These are phyloP conservation scores for Cladosporium sp. DNA, from an alignment of 2,329 filamentous ascomycete genomes.

Conservation along the genomic window DNA sequence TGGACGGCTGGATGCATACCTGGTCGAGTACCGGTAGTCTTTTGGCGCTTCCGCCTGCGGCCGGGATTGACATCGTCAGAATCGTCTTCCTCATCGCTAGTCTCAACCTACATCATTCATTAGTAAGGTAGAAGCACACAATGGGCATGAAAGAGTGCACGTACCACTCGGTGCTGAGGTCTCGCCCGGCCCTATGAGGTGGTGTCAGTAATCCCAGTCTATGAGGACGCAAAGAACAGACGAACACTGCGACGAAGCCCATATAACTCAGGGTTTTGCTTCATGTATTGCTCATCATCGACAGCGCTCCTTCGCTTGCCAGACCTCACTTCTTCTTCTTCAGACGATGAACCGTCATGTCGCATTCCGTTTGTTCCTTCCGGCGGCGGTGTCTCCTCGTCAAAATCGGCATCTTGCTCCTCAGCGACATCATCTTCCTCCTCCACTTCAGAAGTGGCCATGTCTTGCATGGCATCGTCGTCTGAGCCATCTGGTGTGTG, in stretches of 20 bases:
- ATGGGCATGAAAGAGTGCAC: slow-evolving; percentile 22
- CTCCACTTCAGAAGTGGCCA: slow-evolving; percentile 43
- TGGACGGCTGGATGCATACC: slow-evolving; percentile 45
- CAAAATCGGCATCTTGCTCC: slow-evolving; percentile 65
- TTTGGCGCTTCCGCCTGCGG: slow-evolving; percentile 60
- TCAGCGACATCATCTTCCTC: slow-evolving; percentile 48
- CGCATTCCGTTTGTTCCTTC: slow-evolving; percentile 45
- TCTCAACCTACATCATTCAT: slow-evolving; percentile 48
- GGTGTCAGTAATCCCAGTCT: slow-evolving; percentile 31
- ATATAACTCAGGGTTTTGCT: slow-evolving; percentile 90
- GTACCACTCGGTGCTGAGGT: slow-evolving; percentile 58
- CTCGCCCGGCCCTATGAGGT: slow-evolving; percentile 54
- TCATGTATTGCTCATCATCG: slow-evolving; percentile 75
- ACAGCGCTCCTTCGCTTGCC: slow-evolving; percentile 63
- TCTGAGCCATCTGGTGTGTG: slow-evolving; percentile 36
- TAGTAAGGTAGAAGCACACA: slow-evolving; percentile 13
- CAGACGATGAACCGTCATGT: slow-evolving; percentile 63
- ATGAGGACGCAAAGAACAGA: slow-evolving; percentile 18
- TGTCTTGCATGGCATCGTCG: slow-evolving; percentile 42
- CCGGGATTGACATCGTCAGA: slow-evolving; percentile 68
- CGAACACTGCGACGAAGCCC: slow-evolving; percentile 88
- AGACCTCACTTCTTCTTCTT: slow-evolving; percentile 46
- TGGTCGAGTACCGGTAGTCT: slow-evolving; percentile 58
- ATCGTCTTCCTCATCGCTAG: slow-evolving; percentile 59
- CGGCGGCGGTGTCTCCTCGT: slow-evolving; percentile 57